Evolutionary conservation across 192 early-diverging fungal genomes (phyloP).

Genomic region (Geosiphon pyriformis): DNA sequence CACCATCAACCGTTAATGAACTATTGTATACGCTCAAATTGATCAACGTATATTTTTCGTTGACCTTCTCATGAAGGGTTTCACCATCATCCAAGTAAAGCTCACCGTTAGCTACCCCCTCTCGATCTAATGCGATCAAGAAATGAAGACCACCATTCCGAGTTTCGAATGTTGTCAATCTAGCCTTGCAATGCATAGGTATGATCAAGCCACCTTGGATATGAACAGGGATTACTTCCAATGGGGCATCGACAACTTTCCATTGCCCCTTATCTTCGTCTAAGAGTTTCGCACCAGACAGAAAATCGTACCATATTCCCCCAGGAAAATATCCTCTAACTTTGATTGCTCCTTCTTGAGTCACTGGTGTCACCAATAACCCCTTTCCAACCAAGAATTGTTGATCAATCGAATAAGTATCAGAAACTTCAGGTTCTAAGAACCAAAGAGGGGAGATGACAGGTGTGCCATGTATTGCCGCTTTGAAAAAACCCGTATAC

Average conservation of each 20-base stretch:
- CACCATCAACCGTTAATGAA: neutral
- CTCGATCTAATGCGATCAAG: conserved; percentile 49
- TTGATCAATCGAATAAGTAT: conserved; percentile 40
- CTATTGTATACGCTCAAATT: neutral
- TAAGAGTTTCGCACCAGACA: conserved; percentile 24
- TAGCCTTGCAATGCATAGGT: conserved; percentile 40
- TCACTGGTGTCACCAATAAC: conserved; percentile 57
- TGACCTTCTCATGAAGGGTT: neutral
- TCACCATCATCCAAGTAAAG: conserved; percentile 62
- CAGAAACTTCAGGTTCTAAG: conserved; percentile 36
- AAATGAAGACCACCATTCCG: conserved; percentile 39
- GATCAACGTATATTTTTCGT: neutral
- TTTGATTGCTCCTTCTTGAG: conserved; percentile 37
- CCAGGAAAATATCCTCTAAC: conserved; percentile 59
- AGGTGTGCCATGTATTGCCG: conserved; percentile 46
- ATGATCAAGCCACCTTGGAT: conserved; percentile 56
- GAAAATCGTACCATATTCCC: conserved; percentile 62
- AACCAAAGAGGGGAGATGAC: conserved; percentile 54
- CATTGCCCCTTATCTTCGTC: conserved; percentile 20
- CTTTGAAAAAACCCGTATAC: conserved; percentile 50
- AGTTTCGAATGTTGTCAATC: conserved; percentile 43
- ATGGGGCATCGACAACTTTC: conserved; percentile 41
- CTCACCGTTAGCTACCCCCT: conserved; percentile 42
- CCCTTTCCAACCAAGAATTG: conserved; percentile 57
- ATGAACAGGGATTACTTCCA: conserved; percentile 56